These are phyloP conservation scores for Artemisia argyi DNA, from an alignment of 129 eudicot species.

Conservation along the genomic window DNA sequence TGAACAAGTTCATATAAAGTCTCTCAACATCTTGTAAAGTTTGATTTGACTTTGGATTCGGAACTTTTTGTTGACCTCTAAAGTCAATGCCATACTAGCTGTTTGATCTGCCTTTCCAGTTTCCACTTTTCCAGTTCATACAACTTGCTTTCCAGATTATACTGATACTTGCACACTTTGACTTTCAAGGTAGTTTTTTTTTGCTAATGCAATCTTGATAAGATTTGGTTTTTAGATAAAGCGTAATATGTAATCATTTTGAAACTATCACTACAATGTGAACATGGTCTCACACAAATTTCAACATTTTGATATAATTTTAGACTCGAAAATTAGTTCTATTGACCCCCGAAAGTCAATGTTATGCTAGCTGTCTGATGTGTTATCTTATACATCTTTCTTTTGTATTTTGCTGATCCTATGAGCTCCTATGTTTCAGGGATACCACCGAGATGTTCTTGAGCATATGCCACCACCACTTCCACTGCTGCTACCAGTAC, in stretches of 20 bases:
- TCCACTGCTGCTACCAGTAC: constrained; percentile 27
- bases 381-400: neutral
- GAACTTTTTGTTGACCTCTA: constrained; percentile 19
- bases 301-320: neutral
- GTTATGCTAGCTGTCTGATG: neutral
- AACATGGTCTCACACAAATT: neutral
- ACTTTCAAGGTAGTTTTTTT: neutral
- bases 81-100: constrained; percentile 24
- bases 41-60: neutral
- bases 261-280: neutral
- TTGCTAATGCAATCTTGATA: constrained; percentile 2
- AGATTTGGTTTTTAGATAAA: neutral
- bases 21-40: neutral
- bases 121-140: constrained; percentile 3
- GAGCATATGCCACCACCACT: constrained; percentile 63
- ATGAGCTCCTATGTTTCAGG: constrained; percentile 39
- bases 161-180: constrained; percentile 3
- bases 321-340: neutral
- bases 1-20: neutral
- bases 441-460: constrained; percentile 84
- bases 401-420: neutral
- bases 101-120: neutral
- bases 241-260: neutral
- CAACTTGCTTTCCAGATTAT: neutral
- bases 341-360: constrained; percentile 8